phyloP scores from a whole-genome alignment of 306 rosid species.

The Amphicarpaea edgeworthii region DNA sequence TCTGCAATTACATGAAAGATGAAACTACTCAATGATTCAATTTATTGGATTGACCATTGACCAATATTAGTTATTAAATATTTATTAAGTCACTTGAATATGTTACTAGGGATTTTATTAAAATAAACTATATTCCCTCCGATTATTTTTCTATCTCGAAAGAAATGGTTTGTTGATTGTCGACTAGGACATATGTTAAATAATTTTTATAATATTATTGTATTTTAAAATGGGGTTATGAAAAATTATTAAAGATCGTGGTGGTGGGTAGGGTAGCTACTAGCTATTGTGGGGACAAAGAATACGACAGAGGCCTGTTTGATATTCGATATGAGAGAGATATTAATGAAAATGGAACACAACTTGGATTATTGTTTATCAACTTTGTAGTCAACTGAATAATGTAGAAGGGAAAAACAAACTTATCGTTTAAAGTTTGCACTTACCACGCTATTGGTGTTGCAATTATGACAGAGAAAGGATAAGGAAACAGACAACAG shows the following conservation, averaged over 20 bases:
- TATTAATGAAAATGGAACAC: no score
- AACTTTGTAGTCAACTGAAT: slow-evolving; percentile 5
- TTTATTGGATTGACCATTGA: no score
- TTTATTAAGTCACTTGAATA: no score
- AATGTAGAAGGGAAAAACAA: neutral
- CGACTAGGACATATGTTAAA: neutral
- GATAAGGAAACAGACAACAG: neutral
- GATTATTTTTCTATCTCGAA: neutral
- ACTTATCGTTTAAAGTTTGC: neutral
- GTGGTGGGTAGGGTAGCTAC: slow-evolving; percentile 39
- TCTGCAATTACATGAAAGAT: no score
- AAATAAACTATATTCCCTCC: no score
- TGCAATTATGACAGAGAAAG: slow-evolving; percentile 23
- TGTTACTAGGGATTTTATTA: no score
- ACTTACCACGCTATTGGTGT: neutral
- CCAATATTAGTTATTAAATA: no score
- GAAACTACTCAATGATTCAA: no score
- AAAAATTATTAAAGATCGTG: slow-evolving; percentile 42
- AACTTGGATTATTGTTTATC: slow-evolving; percentile 16
- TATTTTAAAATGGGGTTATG: neutral
- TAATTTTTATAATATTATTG: neutral
- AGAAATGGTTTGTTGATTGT: neutral
- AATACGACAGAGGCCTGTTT: neutral
- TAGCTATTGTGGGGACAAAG: slow-evolving; percentile 42
- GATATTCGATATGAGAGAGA: neutral